Base-by-base conservation (phyloP, 106 monocot species). In the Amphibolis antarctica region DNA sequence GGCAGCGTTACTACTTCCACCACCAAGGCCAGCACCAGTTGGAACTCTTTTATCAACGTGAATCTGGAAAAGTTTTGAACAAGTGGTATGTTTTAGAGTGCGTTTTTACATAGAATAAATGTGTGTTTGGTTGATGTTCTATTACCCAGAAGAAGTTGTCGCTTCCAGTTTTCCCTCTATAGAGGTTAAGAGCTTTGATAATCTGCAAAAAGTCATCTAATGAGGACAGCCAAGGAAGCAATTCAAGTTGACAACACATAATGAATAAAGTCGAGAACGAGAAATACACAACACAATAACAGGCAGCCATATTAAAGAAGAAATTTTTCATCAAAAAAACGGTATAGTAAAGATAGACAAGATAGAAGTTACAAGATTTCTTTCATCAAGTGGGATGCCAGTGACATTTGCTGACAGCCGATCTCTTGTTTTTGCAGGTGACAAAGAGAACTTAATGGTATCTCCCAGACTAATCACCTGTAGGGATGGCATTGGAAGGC, bases 1-100 rank as follows among this genome's bases (percentile, higher is more conserved):
- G 55, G 98, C 98, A 47, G 98, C 98, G 64, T 99, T 91, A 61
- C 98, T 83, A 66, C 98, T 99, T 74, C 98, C 98, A 64, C 98
- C 98, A 67, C 98, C 98, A 57, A 99, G 91, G 25, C 98, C 98
- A 43, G 98, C 98, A 59, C 91, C 98, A 71, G 91, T 91, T 22
- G 98, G 98, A 14, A 99, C 98, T 44, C 78, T 99, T 69, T 91
- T 99, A 66, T 99, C 98, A 60, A 99, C 80, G 85, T 99, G 87
- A 63, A 91, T 85, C 98, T 99, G 59, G 58, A 62, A 17, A 59
- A 20, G 14, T 18, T 36, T 53, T 46, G 19, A 43, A 31, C 55
- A 22, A 65, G 23, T 63, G 12, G 2, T 25, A 7, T n/a, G n/a
- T n/a, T n/a, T 36, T 7, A 36, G 36, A 36, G 36, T 36, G 7